Percentiles rank a stretch among this genome's conserved stretches.
Conservation (phyloP, 1,139 yeast genomes). For the Candida dubliniensis region DNA sequence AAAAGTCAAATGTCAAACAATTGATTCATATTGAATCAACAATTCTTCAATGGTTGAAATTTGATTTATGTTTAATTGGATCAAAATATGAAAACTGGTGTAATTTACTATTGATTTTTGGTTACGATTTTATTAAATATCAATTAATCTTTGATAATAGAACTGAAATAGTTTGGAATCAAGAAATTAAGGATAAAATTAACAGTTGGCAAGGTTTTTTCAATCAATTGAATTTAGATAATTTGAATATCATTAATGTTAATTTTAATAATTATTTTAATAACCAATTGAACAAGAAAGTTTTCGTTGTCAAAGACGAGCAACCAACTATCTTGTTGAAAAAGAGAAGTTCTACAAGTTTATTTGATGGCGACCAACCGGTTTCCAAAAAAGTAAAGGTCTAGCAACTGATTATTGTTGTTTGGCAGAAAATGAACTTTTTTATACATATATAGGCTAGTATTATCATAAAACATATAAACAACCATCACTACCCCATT, state of each 20-base stretch:
- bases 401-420: constrained; percentile 14
- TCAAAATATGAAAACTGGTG: constrained; percentile 58
- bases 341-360: constrained; percentile 15
- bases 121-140: constrained; percentile 41
- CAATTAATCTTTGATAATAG: constrained; percentile 22
- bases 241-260: constrained; percentile 24
- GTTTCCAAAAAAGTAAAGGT: constrained; percentile 8
- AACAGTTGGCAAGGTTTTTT: constrained; percentile 35
- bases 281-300: constrained; percentile 36
- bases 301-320: constrained; percentile 20
- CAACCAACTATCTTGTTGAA: not conserved
- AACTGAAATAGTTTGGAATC: constrained; percentile 34
- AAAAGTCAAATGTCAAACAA: constrained; percentile 32
- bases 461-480: constrained; percentile 41
- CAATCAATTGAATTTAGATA: constrained; percentile 19
- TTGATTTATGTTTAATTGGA: constrained; percentile 53
- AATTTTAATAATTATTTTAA: constrained; percentile 33
- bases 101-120: constrained; percentile 43
- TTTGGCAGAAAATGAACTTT: not conserved
- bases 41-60: constrained; percentile 55
- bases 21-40: constrained; percentile 54
- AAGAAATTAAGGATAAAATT: constrained; percentile 22
- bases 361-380: constrained; percentile 8
- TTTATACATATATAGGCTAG: not conserved
- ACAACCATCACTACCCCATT: constrained; percentile 75